A percentile compares a stretch with the other conserved stretches of the same genome.
These are phyloP conservation scores for Mucor sp. DNA, from an alignment of 371 early-diverging fungal genomes.

Conservation along the genomic window DNA sequence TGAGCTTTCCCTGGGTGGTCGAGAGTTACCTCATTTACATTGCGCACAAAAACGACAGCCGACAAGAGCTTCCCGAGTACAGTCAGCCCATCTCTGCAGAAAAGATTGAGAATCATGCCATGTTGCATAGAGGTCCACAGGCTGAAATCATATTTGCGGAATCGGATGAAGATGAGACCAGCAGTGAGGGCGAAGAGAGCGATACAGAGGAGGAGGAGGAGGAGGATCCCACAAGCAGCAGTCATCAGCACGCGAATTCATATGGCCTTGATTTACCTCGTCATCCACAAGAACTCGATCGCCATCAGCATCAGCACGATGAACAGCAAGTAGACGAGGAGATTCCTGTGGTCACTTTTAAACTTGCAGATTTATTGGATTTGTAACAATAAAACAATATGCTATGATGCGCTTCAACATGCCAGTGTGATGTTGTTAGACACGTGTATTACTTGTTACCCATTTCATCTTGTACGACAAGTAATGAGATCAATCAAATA, in stretches of 20 bases:
- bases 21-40: conserved; percentile 54
- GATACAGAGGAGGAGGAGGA: background rate
- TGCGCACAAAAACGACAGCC: conserved; percentile 22
- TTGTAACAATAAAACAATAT: background rate
- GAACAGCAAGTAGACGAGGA: background rate
- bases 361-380: conserved; percentile 5
- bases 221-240: too few relatives aligned
- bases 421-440: too few relatives aligned
- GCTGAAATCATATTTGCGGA: background rate
- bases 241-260: background rate
- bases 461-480: too few relatives aligned
- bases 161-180: background rate
- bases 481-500: too few relatives aligned
- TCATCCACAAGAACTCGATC: background rate
- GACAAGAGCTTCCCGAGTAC: background rate
- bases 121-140: background rate
- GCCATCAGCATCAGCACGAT: background rate
- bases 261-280: background rate
- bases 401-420: background rate
- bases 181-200: background rate
- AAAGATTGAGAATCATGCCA: conserved; percentile 2
- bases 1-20: conserved; percentile 66
- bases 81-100: conserved; percentile 1
- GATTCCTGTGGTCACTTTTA: background rate
- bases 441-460: too few relatives aligned